Conservation (phyloP, 192 early-diverging fungal species). For the Phlyctochytrium bullatum region DNA sequence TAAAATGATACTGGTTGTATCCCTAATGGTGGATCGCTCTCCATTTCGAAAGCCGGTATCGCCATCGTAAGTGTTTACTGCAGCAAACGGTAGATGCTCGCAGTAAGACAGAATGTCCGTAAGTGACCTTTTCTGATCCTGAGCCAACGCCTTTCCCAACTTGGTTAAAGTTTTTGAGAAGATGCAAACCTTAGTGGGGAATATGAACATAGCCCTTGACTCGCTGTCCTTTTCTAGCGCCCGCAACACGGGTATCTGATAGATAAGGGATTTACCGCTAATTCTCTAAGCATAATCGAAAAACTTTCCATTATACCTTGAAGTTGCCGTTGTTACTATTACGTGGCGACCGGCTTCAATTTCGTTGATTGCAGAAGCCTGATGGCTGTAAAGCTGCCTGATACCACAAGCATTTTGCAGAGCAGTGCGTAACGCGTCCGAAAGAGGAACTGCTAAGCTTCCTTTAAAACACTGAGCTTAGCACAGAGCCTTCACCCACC, state of each 20-base stretch:
- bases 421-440: no score
- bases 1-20: conserved; percentile 58
- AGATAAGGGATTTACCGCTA: conserved; percentile 81
- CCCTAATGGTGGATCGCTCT: conserved; percentile 47
- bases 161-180: neutral
- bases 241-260: conserved; percentile 67
- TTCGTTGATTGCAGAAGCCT: conserved; percentile 60
- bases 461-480: no score
- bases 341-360: conserved; percentile 50
- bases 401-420: conserved; percentile 39
- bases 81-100: conserved; percentile 19
- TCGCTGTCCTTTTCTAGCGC: conserved; percentile 40
- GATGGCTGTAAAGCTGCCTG: conserved; percentile 65
- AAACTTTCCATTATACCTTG: conserved; percentile 7
- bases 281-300: conserved; percentile 15
- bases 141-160: conserved; percentile 60
- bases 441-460: no score
- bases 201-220: conserved; percentile 57
- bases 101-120: conserved; percentile 23
- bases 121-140: conserved; percentile 69
- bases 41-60: conserved; percentile 48
- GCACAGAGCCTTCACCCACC: no score
- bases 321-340: conserved; percentile 64
- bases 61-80: conserved; percentile 60
- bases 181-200: conserved; percentile 71